Evolutionary conservation across 768 basidiomycete species (phyloP).

Genomic region (Rhodotorula toruloides): DNA sequence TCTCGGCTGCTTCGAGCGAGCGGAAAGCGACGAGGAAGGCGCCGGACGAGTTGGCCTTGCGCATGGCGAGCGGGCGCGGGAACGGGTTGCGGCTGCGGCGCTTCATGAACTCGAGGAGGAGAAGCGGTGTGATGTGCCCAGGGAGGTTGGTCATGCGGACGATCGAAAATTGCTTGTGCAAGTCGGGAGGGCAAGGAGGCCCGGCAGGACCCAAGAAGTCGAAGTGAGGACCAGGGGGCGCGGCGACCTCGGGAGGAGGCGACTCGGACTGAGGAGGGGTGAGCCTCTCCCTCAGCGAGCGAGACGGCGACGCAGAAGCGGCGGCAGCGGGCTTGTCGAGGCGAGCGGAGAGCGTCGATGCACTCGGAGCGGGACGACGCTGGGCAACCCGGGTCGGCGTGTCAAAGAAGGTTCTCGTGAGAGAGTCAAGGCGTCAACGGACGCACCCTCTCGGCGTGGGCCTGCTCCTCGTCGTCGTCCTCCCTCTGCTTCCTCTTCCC

Average conservation of each 20-base stretch:
- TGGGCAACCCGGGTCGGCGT: no score
- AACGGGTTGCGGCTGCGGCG: background rate
- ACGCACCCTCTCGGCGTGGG: no score
- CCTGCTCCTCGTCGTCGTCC: no score
- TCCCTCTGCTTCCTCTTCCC: no score
- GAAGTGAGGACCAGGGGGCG: background rate
- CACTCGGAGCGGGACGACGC: no score
- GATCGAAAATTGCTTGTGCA: background rate
- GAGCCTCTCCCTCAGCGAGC: background rate
- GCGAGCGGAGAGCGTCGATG: no score
- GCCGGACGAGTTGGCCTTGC: background rate
- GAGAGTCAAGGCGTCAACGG: no score
- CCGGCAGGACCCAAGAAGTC: background rate
- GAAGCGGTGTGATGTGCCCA: background rate
- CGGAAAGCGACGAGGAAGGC: background rate
- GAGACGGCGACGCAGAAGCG: no score
- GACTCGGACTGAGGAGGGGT: background rate
- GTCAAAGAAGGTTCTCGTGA: no score
- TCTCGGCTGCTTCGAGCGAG: background rate
- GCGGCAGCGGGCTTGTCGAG: no score
- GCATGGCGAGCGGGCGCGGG: constrained; percentile 1
- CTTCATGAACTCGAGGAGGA: background rate
- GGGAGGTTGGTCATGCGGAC: background rate
- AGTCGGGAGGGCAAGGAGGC: background rate
- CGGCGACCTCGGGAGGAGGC: background rate